phyloP scores from a whole-genome alignment of 257 asterid genomes.

The Solanum neorickii region DNA sequence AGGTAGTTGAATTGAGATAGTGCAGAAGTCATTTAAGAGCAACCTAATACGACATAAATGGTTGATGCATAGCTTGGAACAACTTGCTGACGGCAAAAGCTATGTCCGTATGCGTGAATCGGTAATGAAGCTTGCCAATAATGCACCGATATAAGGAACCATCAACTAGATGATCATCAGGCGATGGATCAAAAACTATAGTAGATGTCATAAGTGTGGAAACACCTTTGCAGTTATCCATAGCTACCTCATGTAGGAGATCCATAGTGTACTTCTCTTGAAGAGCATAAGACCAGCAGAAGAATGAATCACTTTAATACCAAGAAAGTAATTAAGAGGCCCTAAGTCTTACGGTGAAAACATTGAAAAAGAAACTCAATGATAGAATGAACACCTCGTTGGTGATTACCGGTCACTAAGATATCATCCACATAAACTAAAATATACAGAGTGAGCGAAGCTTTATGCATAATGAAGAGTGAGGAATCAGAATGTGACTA shows the following conservation, averaged over 20 bases:
- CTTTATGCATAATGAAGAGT: background rate
- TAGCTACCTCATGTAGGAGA: background rate
- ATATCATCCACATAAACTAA: background rate
- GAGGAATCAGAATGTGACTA: background rate
- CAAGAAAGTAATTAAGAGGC: background rate
- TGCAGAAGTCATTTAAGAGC: no score
- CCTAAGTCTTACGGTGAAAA: background rate
- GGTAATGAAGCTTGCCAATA: no score
- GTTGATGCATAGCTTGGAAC: no score
- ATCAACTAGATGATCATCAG: background rate
- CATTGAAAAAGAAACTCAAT: background rate
- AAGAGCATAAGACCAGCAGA: background rate
- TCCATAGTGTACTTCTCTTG: background rate
- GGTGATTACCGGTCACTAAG: background rate
- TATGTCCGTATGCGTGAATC: no score
- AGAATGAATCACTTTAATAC: background rate
- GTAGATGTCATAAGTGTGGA: background rate
- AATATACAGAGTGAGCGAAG: no score
- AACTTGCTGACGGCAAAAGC: no score
- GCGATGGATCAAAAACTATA: background rate
- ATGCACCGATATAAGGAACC: no score
- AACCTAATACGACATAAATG: no score
- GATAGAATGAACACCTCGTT: background rate
- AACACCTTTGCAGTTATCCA: background rate
- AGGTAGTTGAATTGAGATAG: no score